phyloP scores from a whole-genome alignment of 371 early-diverging fungal species.

The Mortierella sp. region DNA sequence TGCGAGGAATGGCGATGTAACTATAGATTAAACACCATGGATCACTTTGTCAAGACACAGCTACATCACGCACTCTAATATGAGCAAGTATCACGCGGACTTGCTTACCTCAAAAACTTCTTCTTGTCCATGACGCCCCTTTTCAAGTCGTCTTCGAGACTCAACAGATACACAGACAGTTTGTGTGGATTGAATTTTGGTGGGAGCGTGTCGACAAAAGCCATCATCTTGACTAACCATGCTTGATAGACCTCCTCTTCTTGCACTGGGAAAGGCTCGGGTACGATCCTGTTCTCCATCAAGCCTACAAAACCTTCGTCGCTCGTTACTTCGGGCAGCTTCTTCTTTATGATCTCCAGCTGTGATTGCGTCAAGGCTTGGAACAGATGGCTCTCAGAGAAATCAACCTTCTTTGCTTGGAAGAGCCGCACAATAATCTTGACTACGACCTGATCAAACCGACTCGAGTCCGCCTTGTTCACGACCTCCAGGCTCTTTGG shows the following conservation, averaged over 20 bases:
- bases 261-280: slow-evolving; percentile 12
- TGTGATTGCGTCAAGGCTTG: slow-evolving; percentile 22
- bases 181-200: slow-evolving; percentile 46
- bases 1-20: slow-evolving; percentile 38
- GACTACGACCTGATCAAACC: slow-evolving; percentile 30
- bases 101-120: slow-evolving; percentile 32
- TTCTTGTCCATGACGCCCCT: slow-evolving; percentile 29
- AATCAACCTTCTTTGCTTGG: slow-evolving; percentile 10
- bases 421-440: slow-evolving; percentile 24
- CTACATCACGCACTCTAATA: too few species aligned
- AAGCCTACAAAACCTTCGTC: slow-evolving; percentile 33
- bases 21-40: slow-evolving; percentile 3
- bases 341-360: slow-evolving; percentile 25
- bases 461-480: slow-evolving; percentile 23
- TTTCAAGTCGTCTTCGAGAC: slow-evolving; percentile 26
- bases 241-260: slow-evolving; percentile 25
- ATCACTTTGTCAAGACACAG: neutral
- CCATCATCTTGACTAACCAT: slow-evolving; percentile 35
- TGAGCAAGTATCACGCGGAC: neutral
- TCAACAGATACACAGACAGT: slow-evolving; percentile 36
- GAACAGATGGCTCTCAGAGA: neutral
- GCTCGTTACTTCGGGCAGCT: slow-evolving; percentile 11
- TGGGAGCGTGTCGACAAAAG: slow-evolving; percentile 33
- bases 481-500: slow-evolving; percentile 42
- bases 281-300: slow-evolving; percentile 35